Evolutionary conservation across 2,329 filamentous ascomycete species (phyloP).

Genomic region (Leptographium lundbergii): DNA sequence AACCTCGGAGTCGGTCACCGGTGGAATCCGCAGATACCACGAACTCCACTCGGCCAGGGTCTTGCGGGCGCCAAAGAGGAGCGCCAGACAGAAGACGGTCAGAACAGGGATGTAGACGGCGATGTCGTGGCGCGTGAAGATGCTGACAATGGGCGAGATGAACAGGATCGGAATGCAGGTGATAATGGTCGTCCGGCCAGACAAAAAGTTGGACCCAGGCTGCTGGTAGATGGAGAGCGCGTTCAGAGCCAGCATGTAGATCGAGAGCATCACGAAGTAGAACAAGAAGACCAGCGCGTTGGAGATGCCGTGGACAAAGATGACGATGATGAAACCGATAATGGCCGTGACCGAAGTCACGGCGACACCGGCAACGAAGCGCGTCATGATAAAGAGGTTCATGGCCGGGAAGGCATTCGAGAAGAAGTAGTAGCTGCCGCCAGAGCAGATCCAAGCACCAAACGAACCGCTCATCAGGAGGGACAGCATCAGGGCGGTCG

Average conservation of each 20-base stretch:
- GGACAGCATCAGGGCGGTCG: conserved; percentile 38
- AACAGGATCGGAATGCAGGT: conserved; percentile 34
- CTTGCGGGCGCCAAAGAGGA: conserved; percentile 24
- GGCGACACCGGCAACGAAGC: conserved; percentile 28
- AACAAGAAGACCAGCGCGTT: conserved; percentile 40
- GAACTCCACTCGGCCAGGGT: conserved; percentile 33
- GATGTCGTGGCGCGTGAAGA: conserved; percentile 33
- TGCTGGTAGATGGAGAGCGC: conserved; percentile 34
- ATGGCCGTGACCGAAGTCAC: conserved; percentile 15
- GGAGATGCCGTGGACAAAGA: conserved; percentile 24
- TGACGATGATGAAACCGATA: conserved; percentile 30
- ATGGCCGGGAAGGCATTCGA: conserved; percentile 15
- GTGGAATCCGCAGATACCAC: conserved; percentile 32
- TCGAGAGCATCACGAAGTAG: conserved; percentile 37
- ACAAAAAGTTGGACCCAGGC: conserved; percentile 38
- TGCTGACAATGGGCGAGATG: conserved; percentile 37
- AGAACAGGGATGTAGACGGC: conserved; percentile 36
- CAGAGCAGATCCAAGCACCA: conserved; percentile 43
- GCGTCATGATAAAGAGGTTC: conserved; percentile 14
- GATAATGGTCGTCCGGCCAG: conserved; percentile 37
- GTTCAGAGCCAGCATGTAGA: conserved; percentile 39
- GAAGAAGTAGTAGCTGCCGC: conserved; percentile 40
- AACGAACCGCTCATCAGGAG: conserved; percentile 40
- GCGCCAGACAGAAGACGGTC: conserved; percentile 33
- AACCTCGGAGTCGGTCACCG: conserved; percentile 34